Conservation (phyloP, 441 rosid genomes). For the Gossypium schwendimanii region DNA sequence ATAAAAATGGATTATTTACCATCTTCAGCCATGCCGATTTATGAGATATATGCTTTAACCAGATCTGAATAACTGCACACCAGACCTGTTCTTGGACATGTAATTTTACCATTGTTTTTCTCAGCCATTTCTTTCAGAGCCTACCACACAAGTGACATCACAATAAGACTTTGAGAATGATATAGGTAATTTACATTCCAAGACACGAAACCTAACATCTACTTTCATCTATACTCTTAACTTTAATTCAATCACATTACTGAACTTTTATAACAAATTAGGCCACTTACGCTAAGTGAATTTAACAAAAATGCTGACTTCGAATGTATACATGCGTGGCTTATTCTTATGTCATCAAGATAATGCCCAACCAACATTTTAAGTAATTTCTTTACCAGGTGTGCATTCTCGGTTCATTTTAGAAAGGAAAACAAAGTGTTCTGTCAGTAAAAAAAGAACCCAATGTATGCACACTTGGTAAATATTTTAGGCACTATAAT, state of each 20-base stretch:
- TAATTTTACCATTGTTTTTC: conserved; percentile 61
- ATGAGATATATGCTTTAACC: conserved; percentile 85
- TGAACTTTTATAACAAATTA: not conserved
- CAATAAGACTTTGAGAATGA: not conserved
- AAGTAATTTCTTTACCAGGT: too few species aligned
- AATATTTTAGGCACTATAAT: too few species aligned
- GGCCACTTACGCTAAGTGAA: not conserved
- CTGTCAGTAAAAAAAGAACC: not conserved
- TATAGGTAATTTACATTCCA: not conserved
- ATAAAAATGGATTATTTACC: not conserved
- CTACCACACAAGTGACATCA: not conserved
- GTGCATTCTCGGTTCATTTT: not conserved
- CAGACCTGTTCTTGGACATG: conserved; percentile 68
- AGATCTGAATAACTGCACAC: conserved; percentile 57
- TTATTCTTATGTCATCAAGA: not conserved
- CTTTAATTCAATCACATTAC: not conserved
- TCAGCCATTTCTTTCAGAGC: conserved; percentile 87
- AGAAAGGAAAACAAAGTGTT: not conserved
- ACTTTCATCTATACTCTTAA: not conserved
- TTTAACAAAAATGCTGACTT: not conserved
- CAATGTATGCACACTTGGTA: too few species aligned
- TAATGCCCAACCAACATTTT: too few species aligned
- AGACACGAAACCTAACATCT: not conserved
- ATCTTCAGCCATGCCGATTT: conserved; percentile 7
- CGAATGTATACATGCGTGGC: not conserved